Percentiles rank a stretch among this genome's conserved stretches.
phyloP scores from a whole-genome alignment of 306 rosid species.

The Cyclanthera cordifolia region DNA sequence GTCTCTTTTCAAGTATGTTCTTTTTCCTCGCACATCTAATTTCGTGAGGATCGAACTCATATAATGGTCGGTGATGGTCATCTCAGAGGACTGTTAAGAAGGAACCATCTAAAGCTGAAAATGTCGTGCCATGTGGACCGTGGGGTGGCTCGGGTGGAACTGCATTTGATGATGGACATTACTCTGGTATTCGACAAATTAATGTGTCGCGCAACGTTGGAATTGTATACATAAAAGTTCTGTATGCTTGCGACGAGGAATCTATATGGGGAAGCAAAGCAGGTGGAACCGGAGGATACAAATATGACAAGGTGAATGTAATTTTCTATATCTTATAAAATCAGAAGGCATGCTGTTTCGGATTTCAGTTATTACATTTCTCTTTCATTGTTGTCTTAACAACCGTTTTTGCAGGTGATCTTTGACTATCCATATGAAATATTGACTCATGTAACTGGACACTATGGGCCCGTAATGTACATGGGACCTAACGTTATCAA shows the following conservation, averaged over 20 bases:
- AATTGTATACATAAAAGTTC: constrained; percentile 50
- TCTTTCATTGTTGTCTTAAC: background rate
- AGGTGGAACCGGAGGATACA: constrained; percentile 83
- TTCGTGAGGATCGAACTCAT: background rate
- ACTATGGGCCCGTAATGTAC: constrained; percentile 54
- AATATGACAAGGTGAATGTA: constrained; percentile 53
- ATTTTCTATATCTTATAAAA: background rate
- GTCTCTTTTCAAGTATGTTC: background rate
- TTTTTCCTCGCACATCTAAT: background rate
- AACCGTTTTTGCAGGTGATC: constrained; percentile 36
- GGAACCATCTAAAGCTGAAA: constrained; percentile 38
- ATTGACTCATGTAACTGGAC: constrained; percentile 70
- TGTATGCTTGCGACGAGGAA: constrained; percentile 61
- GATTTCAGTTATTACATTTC: background rate
- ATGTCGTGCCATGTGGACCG: constrained; percentile 56
- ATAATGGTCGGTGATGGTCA: background rate
- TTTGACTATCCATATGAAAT: constrained; percentile 72
- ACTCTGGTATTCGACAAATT: constrained; percentile 56
- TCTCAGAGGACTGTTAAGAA: constrained; percentile 23
- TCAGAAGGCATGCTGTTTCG: background rate
- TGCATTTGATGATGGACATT: constrained; percentile 61
- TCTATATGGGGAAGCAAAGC: constrained; percentile 52
- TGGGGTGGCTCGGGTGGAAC: constrained; percentile 75
- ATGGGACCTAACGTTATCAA: constrained; percentile 64
- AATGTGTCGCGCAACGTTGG: constrained; percentile 60